Percentiles rank a stretch among this genome's conserved stretches.
These are phyloP conservation scores for Hermanozyma aechmeae DNA, from an alignment of 805 yeast genomes.

Conservation along the genomic window DNA sequence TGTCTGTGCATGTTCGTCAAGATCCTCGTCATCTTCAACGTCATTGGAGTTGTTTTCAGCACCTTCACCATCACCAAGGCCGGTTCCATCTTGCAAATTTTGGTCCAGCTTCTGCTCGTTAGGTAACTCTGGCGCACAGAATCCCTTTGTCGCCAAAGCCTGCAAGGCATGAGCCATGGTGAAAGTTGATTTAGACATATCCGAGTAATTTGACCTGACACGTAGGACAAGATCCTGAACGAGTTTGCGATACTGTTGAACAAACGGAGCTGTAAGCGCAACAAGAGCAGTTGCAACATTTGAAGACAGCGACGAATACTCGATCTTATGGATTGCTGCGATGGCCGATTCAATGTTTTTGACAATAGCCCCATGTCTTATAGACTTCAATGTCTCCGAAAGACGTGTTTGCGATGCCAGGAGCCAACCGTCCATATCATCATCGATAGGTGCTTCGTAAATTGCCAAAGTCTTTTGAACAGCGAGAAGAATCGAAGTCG, in stretches of 20 bases:
- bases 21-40: slow-evolving; percentile 85
- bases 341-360: slow-evolving; percentile 27
- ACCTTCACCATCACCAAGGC: slow-evolving; percentile 89
- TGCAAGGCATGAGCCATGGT: slow-evolving; percentile 47
- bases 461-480: slow-evolving; percentile 50
- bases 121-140: slow-evolving; percentile 85
- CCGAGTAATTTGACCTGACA: slow-evolving; percentile 38
- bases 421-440: slow-evolving; percentile 63
- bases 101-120: slow-evolving; percentile 50
- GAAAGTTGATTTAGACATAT: slow-evolving; percentile 53
- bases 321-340: slow-evolving; percentile 20
- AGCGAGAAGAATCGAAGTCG: slow-evolving; percentile 53
- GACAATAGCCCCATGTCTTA: slow-evolving; percentile 30
- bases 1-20: slow-evolving; percentile 67
- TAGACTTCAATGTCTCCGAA: slow-evolving; percentile 28
- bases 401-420: slow-evolving; percentile 37
- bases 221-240: slow-evolving; percentile 33
- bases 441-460: slow-evolving; percentile 24
- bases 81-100: slow-evolving; percentile 77
- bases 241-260: slow-evolving; percentile 51
- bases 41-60: slow-evolving; percentile 74
- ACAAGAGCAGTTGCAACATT: slow-evolving; percentile 36
- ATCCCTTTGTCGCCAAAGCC: slow-evolving; percentile 67
- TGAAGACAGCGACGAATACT: slow-evolving; percentile 30
- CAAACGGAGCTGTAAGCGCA: slow-evolving; percentile 52